These are phyloP conservation scores for Teratosphaeriaceae sp. DNA, from an alignment of 2,329 filamentous ascomycete genomes.

Conservation along the genomic window DNA sequence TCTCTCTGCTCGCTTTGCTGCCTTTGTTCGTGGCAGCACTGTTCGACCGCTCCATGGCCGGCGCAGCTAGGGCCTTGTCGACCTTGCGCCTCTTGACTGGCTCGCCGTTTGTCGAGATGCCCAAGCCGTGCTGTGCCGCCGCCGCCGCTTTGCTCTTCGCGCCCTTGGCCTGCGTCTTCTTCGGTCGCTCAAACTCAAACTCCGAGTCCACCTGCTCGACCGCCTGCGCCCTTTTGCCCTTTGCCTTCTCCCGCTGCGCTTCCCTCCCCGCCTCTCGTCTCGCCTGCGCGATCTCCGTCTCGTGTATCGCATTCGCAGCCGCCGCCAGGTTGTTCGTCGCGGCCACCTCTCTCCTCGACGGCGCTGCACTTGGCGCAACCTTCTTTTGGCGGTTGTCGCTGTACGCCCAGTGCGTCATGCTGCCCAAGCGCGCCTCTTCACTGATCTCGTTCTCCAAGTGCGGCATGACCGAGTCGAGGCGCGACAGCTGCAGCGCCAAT, in stretches of 20 bases:
- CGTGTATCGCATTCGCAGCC: constrained; percentile 67
- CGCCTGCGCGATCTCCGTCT: constrained; percentile 72
- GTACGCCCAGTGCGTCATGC: constrained; percentile 91
- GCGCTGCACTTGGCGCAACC: constrained; percentile 52
- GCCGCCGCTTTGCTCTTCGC: constrained; percentile 57
- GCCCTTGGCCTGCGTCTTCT: constrained; percentile 54
- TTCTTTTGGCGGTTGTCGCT: constrained; percentile 65
- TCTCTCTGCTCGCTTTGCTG: constrained; percentile 38
- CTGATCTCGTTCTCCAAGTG: constrained; percentile 85
- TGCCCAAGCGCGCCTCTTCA: constrained; percentile 90
- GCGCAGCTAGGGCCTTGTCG: constrained; percentile 52
- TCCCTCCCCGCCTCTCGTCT: constrained; percentile 74
- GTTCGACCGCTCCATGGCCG: constrained; percentile 60
- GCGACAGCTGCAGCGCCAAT: constrained; percentile 72
- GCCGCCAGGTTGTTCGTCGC: constrained; percentile 62
- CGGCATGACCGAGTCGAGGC: constrained; percentile 81
- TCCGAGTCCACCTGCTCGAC: constrained; percentile 67
- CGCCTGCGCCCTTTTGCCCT: constrained; percentile 46
- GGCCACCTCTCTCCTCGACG: constrained; percentile 64
- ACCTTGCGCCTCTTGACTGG: constrained; percentile 73
- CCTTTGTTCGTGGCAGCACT: constrained; percentile 39
- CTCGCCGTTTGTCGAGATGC: constrained; percentile 55
- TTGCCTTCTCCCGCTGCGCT: constrained; percentile 63
- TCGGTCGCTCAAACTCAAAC: constrained; percentile 68
- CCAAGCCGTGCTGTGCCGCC: constrained; percentile 43